These are phyloP conservation scores for Nothophaeocryptopus gaeumannii DNA, from an alignment of 2,329 filamentous ascomycete genomes.

Conservation along the genomic window DNA sequence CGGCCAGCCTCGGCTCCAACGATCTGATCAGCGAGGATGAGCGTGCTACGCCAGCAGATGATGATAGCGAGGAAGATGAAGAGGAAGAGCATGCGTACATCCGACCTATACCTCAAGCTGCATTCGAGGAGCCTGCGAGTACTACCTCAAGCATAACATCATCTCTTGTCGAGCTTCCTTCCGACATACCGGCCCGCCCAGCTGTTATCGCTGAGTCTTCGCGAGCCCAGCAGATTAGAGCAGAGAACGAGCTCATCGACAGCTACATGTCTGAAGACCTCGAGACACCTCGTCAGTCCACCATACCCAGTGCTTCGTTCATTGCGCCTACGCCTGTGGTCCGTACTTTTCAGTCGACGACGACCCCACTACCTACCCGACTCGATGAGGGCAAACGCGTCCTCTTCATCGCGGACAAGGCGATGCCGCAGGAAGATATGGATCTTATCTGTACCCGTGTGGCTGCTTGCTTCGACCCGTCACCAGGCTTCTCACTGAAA, in stretches of 20 bases:
- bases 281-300: constrained; percentile 34
- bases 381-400: constrained; percentile 9
- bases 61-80: constrained; percentile 18
- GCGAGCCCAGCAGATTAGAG: constrained; percentile 15
- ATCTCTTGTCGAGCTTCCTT: constrained; percentile 12
- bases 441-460: constrained; percentile 19
- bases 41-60: constrained; percentile 20
- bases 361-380: neutral
- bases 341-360: neutral
- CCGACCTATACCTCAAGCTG: neutral
- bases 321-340: neutral
- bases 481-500: neutral
- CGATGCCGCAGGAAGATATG: constrained; percentile 3
- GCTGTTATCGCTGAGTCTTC: constrained; percentile 4
- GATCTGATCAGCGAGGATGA: constrained; percentile 20
- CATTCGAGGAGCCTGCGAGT: constrained; percentile 1
- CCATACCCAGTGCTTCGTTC: constrained; percentile 13
- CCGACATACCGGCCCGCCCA: neutral
- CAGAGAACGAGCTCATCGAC: constrained; percentile 27
- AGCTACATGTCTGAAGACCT: constrained; percentile 32
- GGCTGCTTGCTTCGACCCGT: constrained; percentile 6
- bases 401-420: constrained; percentile 19
- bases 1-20: constrained; percentile 31
- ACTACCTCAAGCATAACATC: constrained; percentile 1
- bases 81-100: constrained; percentile 11